phyloP scores from a whole-genome alignment of 805 yeast genomes.

The Wickerhamiella brachini region DNA sequence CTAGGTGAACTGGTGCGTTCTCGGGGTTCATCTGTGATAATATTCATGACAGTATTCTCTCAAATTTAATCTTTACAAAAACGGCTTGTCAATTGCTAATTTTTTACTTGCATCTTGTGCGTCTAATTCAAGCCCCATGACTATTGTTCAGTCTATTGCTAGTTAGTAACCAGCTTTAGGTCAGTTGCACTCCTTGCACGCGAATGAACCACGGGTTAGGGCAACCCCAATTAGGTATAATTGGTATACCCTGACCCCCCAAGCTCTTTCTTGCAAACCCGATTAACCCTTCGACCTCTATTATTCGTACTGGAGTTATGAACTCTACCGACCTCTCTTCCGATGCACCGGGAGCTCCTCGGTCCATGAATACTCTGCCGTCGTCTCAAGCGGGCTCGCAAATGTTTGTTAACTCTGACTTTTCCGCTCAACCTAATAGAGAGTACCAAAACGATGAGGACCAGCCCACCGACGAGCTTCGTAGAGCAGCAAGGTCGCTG shows the following conservation, averaged over 20 bases:
- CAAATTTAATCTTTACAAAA: too few relatives aligned
- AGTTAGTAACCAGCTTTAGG: too few relatives aligned
- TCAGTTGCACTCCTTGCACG: background rate
- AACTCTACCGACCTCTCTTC: background rate
- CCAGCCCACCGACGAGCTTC: constrained; percentile 9
- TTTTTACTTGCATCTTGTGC: background rate
- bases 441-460: constrained; percentile 4
- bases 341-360: background rate
- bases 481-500: constrained; percentile 9
- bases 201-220: background rate
- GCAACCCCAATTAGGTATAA: background rate
- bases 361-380: background rate
- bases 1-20: too few relatives aligned
- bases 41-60: too few relatives aligned
- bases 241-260: background rate
- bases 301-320: background rate
- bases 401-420: background rate
- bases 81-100: background rate
- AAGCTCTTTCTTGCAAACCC: background rate
- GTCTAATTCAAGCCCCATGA: background rate
- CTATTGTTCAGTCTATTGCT: background rate
- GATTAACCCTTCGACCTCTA: too few relatives aligned
- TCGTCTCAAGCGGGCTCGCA: background rate
- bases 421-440: background rate
- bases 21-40: too few relatives aligned